Base-by-base conservation (phyloP, 225 moss, liverwort and hornwort species). In the Rhytidiadelphus loreus region DNA sequence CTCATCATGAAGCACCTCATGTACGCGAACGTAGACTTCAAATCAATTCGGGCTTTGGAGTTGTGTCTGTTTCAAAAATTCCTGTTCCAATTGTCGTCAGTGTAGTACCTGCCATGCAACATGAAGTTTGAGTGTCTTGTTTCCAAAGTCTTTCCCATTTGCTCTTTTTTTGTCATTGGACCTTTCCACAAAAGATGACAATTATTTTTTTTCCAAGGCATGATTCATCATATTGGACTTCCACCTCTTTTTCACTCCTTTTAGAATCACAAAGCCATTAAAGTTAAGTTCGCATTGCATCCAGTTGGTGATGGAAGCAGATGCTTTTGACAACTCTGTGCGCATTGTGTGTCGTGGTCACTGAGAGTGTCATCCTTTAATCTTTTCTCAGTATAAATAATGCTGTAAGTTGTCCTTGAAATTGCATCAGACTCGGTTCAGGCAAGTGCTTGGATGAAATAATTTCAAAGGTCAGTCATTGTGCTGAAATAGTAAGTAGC, bases 391-490 rank as follows among this genome's bases (percentile, higher is more conserved):
- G 13, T 4, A 6, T 9, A 6, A 11, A n/a, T n/a, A n/a, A n/a
- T 48, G 53, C 3, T 52, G 21, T 15, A n/a, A n/a, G n/a, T n/a
- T 77, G 15, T 9, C 35, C 9, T 55, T 53, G 37, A 55, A 55
- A 77, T 55, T 77, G 37, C 77, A 55, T 24, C 28, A 9, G 3
- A 3, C 12, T 30, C 1, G 0, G 0, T 48, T 32, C 48, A 48
- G 4, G 48, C 32, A 33, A 52, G 13, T 0, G 0, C 4, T 20
- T 4, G 2, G 22, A 52, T 3, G 33, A 50, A 75, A 21, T 13
- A 1, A 33, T 75, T 75, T 33, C 12, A 6, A 75, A 75, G 21
- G 21, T 21, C 2, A 20, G 13, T 33, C 21, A n/a, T n/a, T n/a
- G n/a, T n/a, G 50, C 4, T 50, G 75, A 52, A 50, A 52, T 33